phyloP scores from a whole-genome alignment of 2,329 filamentous ascomycete species.

The Sarocladium strictum region DNA sequence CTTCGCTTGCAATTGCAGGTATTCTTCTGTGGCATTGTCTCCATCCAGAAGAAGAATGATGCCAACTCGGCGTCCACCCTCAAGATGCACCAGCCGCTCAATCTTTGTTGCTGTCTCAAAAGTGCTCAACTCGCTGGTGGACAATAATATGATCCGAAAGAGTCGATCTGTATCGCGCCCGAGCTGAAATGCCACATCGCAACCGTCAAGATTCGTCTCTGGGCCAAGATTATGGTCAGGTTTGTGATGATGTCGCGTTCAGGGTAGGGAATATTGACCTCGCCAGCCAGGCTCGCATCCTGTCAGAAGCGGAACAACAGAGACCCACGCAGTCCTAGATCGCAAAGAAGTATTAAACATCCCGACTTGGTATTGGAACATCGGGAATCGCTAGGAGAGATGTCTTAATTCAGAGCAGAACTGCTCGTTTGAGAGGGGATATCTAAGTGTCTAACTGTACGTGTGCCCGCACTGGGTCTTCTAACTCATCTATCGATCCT shows the following conservation, averaged over 20 bases:
- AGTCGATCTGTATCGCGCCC: constrained; percentile 7
- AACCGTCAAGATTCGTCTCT: constrained; percentile 36
- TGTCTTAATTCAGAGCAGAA: not conserved
- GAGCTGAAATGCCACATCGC: constrained; percentile 40
- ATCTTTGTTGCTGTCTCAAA: constrained; percentile 25
- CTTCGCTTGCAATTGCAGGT: constrained; percentile 40
- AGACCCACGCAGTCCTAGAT: constrained; percentile 29
- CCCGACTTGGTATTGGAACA: too few relatives aligned
- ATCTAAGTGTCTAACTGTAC: not conserved
- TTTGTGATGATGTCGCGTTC: not conserved
- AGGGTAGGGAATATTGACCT: constrained; percentile 17
- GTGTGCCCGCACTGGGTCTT: not conserved
- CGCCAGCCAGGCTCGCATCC: constrained; percentile 17
- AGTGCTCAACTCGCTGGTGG: constrained; percentile 28
- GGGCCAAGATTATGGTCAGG: constrained; percentile 4
- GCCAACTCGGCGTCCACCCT: constrained; percentile 32
- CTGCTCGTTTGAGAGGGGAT: not conserved
- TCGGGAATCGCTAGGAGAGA: too few relatives aligned
- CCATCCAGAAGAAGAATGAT: constrained; percentile 38
- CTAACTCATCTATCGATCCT: not conserved
- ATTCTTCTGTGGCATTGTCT: constrained; percentile 22
- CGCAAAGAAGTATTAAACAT: constrained; percentile 36
- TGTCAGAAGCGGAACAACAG: constrained; percentile 21
- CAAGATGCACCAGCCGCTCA: constrained; percentile 34
- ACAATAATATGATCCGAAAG: constrained; percentile 36